Base-by-base conservation (phyloP, 2,329 filamentous ascomycete genomes). In the Ilyonectria sp. region DNA sequence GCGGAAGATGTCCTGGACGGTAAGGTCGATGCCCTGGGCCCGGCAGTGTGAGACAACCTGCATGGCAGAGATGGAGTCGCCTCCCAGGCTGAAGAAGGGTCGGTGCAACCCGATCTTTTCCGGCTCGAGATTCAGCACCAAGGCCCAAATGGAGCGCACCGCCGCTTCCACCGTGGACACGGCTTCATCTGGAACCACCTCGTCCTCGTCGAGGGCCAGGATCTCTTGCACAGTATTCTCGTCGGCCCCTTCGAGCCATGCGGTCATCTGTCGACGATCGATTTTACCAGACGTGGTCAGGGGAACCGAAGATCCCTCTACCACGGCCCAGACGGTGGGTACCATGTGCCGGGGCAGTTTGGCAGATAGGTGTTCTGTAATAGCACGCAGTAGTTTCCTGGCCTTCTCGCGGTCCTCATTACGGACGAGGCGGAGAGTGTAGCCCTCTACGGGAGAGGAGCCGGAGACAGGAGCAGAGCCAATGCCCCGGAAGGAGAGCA, bases 1-100 rank as follows among this genome's bases (percentile, higher is more conserved):
- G 74, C 76, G 43, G 33, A 55, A 55, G 23, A 55, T 55, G 17
- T 40, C 60, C 11, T 63, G 37, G 19, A 64, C 47, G 17, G 44
- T 37, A 21, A 60, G 11, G 10, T 37, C 43, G 31, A 60, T 40
- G 29, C 40, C 29, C 11, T 26, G 44, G 8, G 17, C 33, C 26
- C 56, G 33, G 15, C 44, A 50, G 19, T 31, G 44, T 17, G 44
- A 33, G 29, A 60, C 43, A 5, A 63, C n/a, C 55, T 70, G 58
- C 59, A 66, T 88, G 1, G 85, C 85, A 0, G 79, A 70, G 5
- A 86, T 81, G 0, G 85, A 86, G 69, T 86, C 84, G 19, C 85
- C 85, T 8, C 85, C 85, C 0, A 86, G 78, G 0, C 79, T 78
- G 77, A 87, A 85, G 73, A 87, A 86, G 74, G 82, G 84, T 66